These are phyloP conservation scores for Syzygium syzygioides DNA, from an alignment of 441 rosid genomes.

Conservation along the genomic window DNA sequence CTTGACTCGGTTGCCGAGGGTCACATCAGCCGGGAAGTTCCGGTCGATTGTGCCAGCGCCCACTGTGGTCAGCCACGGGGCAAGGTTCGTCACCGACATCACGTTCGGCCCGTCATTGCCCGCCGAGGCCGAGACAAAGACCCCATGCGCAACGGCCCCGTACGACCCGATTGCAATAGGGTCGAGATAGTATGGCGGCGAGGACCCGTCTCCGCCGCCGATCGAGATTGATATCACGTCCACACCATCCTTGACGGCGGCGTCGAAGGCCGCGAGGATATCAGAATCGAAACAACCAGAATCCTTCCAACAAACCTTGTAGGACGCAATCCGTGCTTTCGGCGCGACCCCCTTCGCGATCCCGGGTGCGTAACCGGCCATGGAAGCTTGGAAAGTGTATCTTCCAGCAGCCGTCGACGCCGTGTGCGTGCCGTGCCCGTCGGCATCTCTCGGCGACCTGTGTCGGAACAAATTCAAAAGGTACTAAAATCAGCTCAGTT, in stretches of 20 bases:
- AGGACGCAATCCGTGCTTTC: constrained; percentile 58
- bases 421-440: constrained; percentile 86
- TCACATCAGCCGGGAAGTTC: constrained; percentile 55
- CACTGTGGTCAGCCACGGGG: constrained; percentile 65
- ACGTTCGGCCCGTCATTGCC: constrained; percentile 66
- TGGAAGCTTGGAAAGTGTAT: constrained; percentile 49
- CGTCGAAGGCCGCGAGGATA: constrained; percentile 65
- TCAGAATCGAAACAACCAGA: constrained; percentile 77
- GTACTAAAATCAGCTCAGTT: background rate
- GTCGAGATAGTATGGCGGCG: constrained; percentile 65
- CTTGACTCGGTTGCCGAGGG: constrained; percentile 47
- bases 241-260: constrained; percentile 60
- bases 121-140: constrained; percentile 54
- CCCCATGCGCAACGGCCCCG: constrained; percentile 51
- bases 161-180: constrained; percentile 70
- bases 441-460: constrained; percentile 76
- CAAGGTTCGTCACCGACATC: constrained; percentile 66
- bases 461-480: no score
- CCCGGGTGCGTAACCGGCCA: constrained; percentile 71
- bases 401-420: constrained; percentile 84
- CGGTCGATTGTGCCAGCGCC: constrained; percentile 68
- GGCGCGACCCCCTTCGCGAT: constrained; percentile 86
- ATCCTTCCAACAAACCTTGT: constrained; percentile 78
- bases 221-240: constrained; percentile 67
- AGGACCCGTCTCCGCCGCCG: constrained; percentile 67